Percentiles rank a stretch among this genome's conserved stretches.
Evolutionary conservation across 2,329 filamentous ascomycete species (phyloP).

Genomic region (Phialophora chinensis): DNA sequence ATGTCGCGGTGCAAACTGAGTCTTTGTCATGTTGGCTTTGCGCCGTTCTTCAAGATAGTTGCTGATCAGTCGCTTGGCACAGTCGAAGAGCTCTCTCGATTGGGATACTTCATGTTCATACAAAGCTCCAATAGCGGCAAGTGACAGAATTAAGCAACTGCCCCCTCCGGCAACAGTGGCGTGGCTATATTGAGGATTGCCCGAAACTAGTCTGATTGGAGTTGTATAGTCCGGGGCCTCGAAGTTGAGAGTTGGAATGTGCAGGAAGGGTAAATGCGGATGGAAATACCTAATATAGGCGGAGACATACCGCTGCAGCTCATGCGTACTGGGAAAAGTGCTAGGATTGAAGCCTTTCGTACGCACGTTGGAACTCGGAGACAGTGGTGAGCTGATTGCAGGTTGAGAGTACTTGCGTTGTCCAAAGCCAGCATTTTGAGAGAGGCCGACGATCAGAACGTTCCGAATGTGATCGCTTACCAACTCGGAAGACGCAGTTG

Average conservation of each 20-base stretch:
- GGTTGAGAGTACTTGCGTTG: slow-evolving; percentile 67
- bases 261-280: slow-evolving; percentile 91
- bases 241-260: slow-evolving; percentile 89
- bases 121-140: slow-evolving; percentile 83
- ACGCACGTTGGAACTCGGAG: slow-evolving; percentile 49
- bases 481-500: slow-evolving; percentile 67
- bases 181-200: slow-evolving; percentile 58
- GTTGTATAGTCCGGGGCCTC: slow-evolving; percentile 73
- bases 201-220: slow-evolving; percentile 63
- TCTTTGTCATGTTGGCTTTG: slow-evolving; percentile 77
- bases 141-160: slow-evolving; percentile 83
- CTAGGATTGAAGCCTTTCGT: slow-evolving; percentile 50
- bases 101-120: slow-evolving; percentile 83
- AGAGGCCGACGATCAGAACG: slow-evolving; percentile 66
- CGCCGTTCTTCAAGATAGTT: slow-evolving; percentile 89
- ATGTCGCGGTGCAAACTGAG: slow-evolving; percentile 53
- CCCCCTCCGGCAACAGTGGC: slow-evolving; percentile 72
- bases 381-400: slow-evolving; percentile 58
- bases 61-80: slow-evolving; percentile 94
- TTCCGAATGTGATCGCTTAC: slow-evolving; percentile 71
- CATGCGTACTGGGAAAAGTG: slow-evolving; percentile 76
- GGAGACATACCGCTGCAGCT: slow-evolving; percentile 87
- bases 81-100: slow-evolving; percentile 86
- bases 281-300: slow-evolving; percentile 93
- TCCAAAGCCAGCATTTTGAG: slow-evolving; percentile 63